Evolutionary conservation across 805 yeast genomes (phyloP).

Genomic region (Pichia manshurica): DNA sequence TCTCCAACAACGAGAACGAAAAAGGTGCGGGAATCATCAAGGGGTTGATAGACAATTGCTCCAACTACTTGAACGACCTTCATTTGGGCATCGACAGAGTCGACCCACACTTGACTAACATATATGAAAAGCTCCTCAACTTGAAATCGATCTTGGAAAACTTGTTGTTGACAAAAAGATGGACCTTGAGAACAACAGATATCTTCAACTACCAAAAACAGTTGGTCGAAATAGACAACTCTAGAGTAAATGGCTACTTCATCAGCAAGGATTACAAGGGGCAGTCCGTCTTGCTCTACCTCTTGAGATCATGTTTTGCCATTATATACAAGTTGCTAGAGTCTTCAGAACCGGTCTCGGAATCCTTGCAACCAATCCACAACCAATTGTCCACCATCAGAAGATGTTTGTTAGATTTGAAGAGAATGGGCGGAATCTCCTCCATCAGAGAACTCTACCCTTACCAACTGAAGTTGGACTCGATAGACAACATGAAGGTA

Average conservation of each 20-base stretch:
- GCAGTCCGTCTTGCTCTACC: slow-evolving; percentile 60
- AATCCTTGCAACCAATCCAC: slow-evolving; percentile 87
- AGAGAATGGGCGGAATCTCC: slow-evolving; percentile 87
- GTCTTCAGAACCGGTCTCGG: slow-evolving; percentile 92
- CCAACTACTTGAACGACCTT: slow-evolving; percentile 65
- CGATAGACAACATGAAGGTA: slow-evolving; percentile 75
- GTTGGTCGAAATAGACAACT: slow-evolving; percentile 67
- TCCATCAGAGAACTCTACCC: slow-evolving; percentile 90
- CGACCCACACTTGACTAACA: slow-evolving; percentile 47
- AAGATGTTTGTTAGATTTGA: slow-evolving; percentile 81
- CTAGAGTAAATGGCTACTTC: slow-evolving; percentile 59
- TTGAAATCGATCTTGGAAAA: slow-evolving; percentile 75
- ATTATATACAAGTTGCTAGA: slow-evolving; percentile 83
- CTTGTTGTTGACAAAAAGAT: slow-evolving; percentile 83
- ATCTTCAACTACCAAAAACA: slow-evolving; percentile 74
- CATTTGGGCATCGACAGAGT: slow-evolving; percentile 40
- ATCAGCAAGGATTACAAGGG: slow-evolving; percentile 40
- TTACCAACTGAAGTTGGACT: slow-evolving; percentile 88
- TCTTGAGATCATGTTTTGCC: slow-evolving; percentile 87
- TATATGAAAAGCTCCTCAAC: slow-evolving; percentile 58
- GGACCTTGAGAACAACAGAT: slow-evolving; percentile 97
- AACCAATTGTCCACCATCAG: slow-evolving; percentile 91
- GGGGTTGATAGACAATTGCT: slow-evolving; percentile 80
- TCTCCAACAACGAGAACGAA: slow-evolving; percentile 20
- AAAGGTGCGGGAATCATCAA: slow-evolving; percentile 48